Evolutionary conservation across 768 basidiomycete genomes (phyloP), one percentile per base, ranked within the genome.

Genomic region (Tephrocybe sp.): DNA sequence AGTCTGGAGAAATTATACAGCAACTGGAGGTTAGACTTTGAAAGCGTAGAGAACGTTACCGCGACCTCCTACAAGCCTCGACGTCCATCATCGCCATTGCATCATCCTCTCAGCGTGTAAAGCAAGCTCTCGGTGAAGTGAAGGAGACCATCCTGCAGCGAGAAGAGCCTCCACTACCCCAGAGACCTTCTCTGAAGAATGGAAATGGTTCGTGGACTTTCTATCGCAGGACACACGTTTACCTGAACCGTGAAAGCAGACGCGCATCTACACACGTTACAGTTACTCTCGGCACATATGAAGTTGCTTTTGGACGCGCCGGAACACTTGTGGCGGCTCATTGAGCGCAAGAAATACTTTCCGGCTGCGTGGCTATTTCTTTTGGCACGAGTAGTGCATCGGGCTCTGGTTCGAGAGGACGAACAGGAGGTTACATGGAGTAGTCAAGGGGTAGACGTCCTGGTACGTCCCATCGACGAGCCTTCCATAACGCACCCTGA

Each of bases 281-380:
- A 92, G 57, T 68, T 83, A 7, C 77, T 94, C 15, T 87, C 93
- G 22, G 91, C 92, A 1, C 92, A 96, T 61, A 76, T 97, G 60
- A 96, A 95, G 64, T 69, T 97, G n/a, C 76, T 97, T 15, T 70
- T 97, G 5, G 94, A 97, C 67, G 86, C 91, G 8, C 92, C 94
- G 6, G 94, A 97, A 64, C 86, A 93, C 67, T 68, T 97, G 18
- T 97, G 94, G 89, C 79, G 89, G 3, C 74, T 94, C 45, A 80
- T 96, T 49, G 90, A 95, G 60, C 75, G 80, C 44, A 86, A 87
- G 60, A 78, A 80, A 48, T 93, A 88, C 58, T 77, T 93, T 24
- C 76, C 86, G 27, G 94, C 94, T 5, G 85, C 91, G 12, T 95
- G 89, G 88, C 67, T 96, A 39, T 95, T 92, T 68, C 76, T 93